A percentile compares a stretch with the other conserved stretches of the same genome.
These are phyloP conservation scores for Linnemannia exigua DNA, from an alignment of 192 early-diverging fungal genomes.

Conservation along the genomic window DNA sequence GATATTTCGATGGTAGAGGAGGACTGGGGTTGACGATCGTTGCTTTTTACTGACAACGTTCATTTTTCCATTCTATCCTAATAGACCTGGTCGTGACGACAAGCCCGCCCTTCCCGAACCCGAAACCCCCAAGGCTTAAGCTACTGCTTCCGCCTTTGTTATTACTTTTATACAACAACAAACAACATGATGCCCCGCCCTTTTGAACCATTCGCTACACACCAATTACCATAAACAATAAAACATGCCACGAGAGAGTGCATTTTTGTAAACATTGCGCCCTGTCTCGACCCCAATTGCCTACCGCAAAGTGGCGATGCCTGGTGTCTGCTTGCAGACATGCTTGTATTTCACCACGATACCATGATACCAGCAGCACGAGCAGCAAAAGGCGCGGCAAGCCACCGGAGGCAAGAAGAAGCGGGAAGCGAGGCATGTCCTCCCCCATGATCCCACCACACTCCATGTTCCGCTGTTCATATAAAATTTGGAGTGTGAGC, in stretches of 20 bases:
- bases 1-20: background rate
- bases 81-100: conserved; percentile 57
- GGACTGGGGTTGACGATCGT: background rate
- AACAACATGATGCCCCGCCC: background rate
- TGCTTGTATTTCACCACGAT: too few species aligned
- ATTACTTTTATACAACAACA: background rate
- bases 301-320: too few species aligned
- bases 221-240: background rate
- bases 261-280: conserved; percentile 7
- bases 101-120: conserved; percentile 56
- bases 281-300: too few species aligned
- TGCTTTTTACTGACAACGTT: background rate
- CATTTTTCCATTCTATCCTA: background rate
- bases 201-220: background rate
- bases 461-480: conserved; percentile 9
- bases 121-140: conserved; percentile 55
- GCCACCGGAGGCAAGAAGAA: background rate
- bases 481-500: background rate
- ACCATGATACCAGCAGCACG: too few species aligned
- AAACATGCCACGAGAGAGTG: conserved; percentile 5
- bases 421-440: background rate
- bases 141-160: background rate
- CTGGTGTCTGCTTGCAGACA: too few species aligned
- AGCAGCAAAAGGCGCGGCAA: too few species aligned
- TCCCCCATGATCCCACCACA: too few species aligned